These are phyloP conservation scores for Coelastrella sp. DNA, from an alignment of 139 green algal genomes.

Conservation along the genomic window DNA sequence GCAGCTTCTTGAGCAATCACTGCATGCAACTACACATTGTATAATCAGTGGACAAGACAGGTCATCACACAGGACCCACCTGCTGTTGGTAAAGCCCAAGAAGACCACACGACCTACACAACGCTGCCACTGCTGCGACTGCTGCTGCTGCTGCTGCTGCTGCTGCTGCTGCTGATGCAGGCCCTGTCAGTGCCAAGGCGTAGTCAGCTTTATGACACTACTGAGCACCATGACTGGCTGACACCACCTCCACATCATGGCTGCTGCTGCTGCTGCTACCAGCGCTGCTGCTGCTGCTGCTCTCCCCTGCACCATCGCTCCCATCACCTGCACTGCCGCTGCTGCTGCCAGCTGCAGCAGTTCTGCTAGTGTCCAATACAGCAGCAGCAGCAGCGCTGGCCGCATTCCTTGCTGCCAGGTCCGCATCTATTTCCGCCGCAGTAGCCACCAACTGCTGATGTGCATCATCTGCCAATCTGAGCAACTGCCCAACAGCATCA, in stretches of 20 bases:
- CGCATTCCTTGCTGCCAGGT: background rate
- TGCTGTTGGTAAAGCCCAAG: no score
- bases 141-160: background rate
- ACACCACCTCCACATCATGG: background rate
- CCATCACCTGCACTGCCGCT: background rate
- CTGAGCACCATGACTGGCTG: constrained; percentile 1
- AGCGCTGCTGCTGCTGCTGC: background rate
- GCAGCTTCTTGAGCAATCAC: no score
- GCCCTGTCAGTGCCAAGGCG: no score
- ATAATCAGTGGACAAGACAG: no score
- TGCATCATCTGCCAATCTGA: background rate
- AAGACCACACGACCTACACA: no score
- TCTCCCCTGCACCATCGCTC: background rate
- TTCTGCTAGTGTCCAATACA: background rate
- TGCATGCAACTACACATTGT: no score
- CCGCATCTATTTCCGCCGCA: background rate
- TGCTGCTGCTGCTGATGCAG: constrained; percentile 3
- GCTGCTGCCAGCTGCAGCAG: background rate
- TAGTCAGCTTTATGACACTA: background rate
- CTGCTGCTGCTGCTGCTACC: constrained; percentile 13
- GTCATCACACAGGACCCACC: no score
- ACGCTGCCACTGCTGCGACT: no score
- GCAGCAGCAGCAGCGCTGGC: background rate
- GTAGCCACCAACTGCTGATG: background rate
- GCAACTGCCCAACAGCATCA: background rate